A percentile compares a stretch with the other conserved stretches of the same genome.
These are phyloP conservation scores for Melanomma pulvis-pyrius DNA, from an alignment of 495 filamentous ascomycete species.

Conservation along the genomic window DNA sequence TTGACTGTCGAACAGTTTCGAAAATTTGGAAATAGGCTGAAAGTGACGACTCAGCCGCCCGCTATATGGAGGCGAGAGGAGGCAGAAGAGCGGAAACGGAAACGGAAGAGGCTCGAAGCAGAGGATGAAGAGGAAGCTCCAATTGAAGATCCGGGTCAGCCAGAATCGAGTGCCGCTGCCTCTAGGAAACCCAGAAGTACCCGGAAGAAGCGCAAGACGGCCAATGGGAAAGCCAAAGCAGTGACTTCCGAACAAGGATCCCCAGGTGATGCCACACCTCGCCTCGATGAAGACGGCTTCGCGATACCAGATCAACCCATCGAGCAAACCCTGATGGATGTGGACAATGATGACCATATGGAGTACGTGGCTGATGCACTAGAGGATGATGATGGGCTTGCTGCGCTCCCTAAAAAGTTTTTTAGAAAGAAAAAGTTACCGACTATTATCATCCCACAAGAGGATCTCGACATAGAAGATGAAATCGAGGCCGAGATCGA, in stretches of 20 bases:
- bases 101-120: constrained; percentile 42
- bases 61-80: constrained; percentile 68
- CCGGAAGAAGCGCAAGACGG: constrained; percentile 16
- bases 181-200: not conserved
- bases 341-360: constrained; percentile 25
- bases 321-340: constrained; percentile 40
- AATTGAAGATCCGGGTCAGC: not conserved
- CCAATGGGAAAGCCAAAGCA: constrained; percentile 2
- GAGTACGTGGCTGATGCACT: constrained; percentile 4
- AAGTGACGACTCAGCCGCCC: constrained; percentile 72
- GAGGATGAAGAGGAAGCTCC: constrained; percentile 46
- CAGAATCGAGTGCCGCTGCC: not conserved
- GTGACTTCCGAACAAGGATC: not conserved
- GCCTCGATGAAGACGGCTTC: constrained; percentile 59
- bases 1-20: constrained; percentile 88
- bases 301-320: constrained; percentile 54
- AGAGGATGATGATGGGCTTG: constrained; percentile 9
- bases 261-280: constrained; percentile 22
- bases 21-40: constrained; percentile 57
- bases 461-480: constrained; percentile 43
- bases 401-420: constrained; percentile 13
- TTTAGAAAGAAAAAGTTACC: constrained; percentile 24
- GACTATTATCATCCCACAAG: constrained; percentile 37
- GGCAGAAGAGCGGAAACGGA: constrained; percentile 48
- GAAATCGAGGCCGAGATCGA: constrained; percentile 45